Evolutionary conservation across 805 yeast genomes (phyloP).

Genomic region (Candida boleticola): DNA sequence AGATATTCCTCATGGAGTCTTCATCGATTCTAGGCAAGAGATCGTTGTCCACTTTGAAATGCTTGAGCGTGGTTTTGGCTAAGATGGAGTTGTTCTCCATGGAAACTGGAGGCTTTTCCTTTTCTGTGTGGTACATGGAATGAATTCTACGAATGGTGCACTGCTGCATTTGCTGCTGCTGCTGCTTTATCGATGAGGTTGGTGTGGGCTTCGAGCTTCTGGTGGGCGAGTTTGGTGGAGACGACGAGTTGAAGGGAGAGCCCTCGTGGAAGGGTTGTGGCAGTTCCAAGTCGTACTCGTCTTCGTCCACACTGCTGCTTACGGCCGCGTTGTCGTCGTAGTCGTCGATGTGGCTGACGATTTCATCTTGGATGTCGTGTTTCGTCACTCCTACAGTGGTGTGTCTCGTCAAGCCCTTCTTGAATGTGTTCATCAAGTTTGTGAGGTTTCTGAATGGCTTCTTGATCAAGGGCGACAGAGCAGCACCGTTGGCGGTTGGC

Average conservation of each 20-base stretch:
- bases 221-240: slow-evolving; percentile 4
- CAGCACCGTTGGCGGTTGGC: not conserved
- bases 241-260: slow-evolving; percentile 1
- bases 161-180: slow-evolving; percentile 18
- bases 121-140: slow-evolving; percentile 61
- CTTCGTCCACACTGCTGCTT: not conserved
- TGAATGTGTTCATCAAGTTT: slow-evolving; percentile 16
- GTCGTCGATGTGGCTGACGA: not conserved
- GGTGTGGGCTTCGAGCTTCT: not conserved
- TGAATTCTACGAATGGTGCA: slow-evolving; percentile 56
- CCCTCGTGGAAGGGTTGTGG: not conserved
- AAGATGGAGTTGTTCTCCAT: slow-evolving; percentile 33
- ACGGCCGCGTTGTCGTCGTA: not conserved
- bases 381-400: slow-evolving; percentile 1
- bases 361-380: not conserved
- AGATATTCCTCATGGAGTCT: slow-evolving; percentile 52
- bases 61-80: slow-evolving; percentile 23
- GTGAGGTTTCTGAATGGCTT: slow-evolving; percentile 28
- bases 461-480: slow-evolving; percentile 19
- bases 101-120: slow-evolving; percentile 19
- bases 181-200: slow-evolving; percentile 29
- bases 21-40: slow-evolving; percentile 69
- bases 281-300: not conserved
- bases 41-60: slow-evolving; percentile 44
- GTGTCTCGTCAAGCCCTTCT: slow-evolving; percentile 4